Base-by-base conservation (phyloP, 768 basidiomycete genomes). In the Trametes gibbosa region DNA sequence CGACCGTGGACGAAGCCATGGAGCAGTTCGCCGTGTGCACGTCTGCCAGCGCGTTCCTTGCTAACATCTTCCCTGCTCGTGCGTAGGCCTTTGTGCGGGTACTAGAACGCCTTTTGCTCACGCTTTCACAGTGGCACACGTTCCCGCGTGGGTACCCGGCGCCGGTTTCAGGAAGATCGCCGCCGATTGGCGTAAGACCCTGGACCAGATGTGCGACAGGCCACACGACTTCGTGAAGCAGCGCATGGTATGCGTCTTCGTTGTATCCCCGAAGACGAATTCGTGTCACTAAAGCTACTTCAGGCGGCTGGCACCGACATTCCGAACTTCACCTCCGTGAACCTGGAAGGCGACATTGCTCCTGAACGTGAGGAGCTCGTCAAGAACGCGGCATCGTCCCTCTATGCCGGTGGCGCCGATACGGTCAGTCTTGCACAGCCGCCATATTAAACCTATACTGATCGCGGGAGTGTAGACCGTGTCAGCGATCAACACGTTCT, bases 321-420 rank as follows among this genome's bases (percentile, higher is more conserved):
- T 21, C 67, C 75, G 16, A 89, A 85, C 7, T 87, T 85, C 67
- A 80, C 82, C 1, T 85, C 85, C 23, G 75, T 77, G 25, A 69
- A 85, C 56, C 76, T 89, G 25, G 79, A 87, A 63, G 76, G 72
- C 23, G 70, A 74, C 10, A 65, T 84, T 29, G 79, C 72, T 47
- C 69, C 72, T 3, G 82, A 86, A 58, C 84, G 86, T 58, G 85
- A 87, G 58, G 72, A 78, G 50, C 79, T 83, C 60, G 74, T 89
- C 58, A 89, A 86, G 68, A 87, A 86, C 84, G 82, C 85, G 39
- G 76, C 71, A 19, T 56, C 63, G 14, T 68, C 71, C 8, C 40
- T 70, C 34, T 65, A 67, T 23, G 55, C 63, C 23, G 64, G 66
- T 63, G 78, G 73, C 24, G 72, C 71, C 12, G 74, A 76, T 56